Conservation (phyloP, 306 rosid species). For the Corylus americana region DNA sequence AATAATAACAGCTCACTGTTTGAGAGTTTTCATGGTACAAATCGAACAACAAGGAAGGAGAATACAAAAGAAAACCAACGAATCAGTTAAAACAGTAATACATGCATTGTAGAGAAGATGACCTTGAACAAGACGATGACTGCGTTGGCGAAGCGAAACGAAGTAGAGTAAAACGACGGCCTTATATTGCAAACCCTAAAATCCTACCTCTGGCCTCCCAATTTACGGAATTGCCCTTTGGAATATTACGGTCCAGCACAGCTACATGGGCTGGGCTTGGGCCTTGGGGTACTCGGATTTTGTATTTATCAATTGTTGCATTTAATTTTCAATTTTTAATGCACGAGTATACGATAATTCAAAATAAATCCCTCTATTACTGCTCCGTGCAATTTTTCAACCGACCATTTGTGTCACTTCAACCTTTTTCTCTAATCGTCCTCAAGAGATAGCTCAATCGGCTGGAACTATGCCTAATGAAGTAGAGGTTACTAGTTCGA, state of each 20-base stretch:
- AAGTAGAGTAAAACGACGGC: neutral
- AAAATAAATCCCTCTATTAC: too few relatives aligned
- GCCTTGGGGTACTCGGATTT: neutral
- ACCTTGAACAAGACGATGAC: neutral
- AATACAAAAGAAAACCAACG: neutral
- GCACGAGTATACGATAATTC: too few relatives aligned
- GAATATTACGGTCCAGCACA: neutral
- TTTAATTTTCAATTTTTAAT: too few relatives aligned
- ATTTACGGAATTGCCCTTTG: neutral
- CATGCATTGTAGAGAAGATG: neutral
- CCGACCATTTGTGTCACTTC: too few relatives aligned
- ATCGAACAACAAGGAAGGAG: neutral
- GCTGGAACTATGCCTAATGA: too few relatives aligned
- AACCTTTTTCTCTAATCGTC: too few relatives aligned
- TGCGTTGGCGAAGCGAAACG: neutral
- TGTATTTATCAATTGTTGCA: neutral
- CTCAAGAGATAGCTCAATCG: too few relatives aligned
- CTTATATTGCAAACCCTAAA: slow-evolving; percentile 3
- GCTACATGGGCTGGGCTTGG: neutral
- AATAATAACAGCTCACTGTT: neutral
- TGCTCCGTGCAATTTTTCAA: too few relatives aligned
- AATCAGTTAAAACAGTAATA: neutral
- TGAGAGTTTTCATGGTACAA: neutral
- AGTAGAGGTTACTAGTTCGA: too few relatives aligned
- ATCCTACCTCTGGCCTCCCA: neutral